phyloP scores from a whole-genome alignment of 1,284 basidiomycete species.

The Volvariella volvacea region DNA sequence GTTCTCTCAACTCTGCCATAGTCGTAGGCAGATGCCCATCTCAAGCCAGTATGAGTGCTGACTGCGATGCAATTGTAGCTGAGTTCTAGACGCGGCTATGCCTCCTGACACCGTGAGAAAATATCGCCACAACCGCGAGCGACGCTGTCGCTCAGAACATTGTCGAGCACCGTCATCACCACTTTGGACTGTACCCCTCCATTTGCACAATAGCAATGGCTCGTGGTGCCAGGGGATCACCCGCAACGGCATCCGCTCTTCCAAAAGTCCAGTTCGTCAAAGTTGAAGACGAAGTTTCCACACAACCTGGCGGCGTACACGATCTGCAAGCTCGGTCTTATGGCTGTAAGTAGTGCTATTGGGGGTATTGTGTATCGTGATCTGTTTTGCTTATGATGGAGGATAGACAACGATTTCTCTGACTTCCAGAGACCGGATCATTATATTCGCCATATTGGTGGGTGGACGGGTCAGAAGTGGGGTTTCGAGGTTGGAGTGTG shows the following conservation, averaged over 20 bases:
- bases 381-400: constrained; percentile 8
- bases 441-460: constrained; percentile 89
- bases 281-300: constrained; percentile 50
- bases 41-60: no score
- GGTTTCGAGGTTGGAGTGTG: neutral
- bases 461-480: constrained; percentile 13
- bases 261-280: constrained; percentile 59
- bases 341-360: constrained; percentile 41
- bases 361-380: constrained; percentile 3
- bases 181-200: no score
- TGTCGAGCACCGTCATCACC: no score
- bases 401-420: constrained; percentile 81
- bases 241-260: constrained; percentile 26
- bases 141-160: no score
- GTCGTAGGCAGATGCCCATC: no score
- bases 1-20: no score
- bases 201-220: constrained; percentile 18
- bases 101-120: no score
- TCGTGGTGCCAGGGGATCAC: constrained; percentile 22
- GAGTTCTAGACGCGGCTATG: no score
- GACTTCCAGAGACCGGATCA: constrained; percentile 75
- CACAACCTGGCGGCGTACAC: constrained; percentile 46
- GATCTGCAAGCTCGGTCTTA: constrained; percentile 49
- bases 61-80: no score
- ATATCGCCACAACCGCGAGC: no score